phyloP scores from a whole-genome alignment of 108 stramenopile species.

The Hondaea fermentalgiana region DNA sequence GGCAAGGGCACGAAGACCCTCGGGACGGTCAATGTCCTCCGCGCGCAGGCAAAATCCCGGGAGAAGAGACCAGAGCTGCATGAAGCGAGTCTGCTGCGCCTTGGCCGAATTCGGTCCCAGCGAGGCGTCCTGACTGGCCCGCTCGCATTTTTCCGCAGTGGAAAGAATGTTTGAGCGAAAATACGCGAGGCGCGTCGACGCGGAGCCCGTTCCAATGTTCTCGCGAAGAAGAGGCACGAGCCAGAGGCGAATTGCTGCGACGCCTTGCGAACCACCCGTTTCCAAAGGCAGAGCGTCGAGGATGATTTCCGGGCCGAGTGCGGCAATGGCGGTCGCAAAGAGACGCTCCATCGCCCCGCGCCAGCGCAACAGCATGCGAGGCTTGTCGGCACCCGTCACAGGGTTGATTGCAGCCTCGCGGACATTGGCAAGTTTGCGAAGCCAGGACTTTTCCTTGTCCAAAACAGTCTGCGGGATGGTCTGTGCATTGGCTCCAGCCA shows the following conservation, averaged over 20 bases:
- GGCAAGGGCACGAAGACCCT: neutral
- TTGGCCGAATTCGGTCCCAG: neutral
- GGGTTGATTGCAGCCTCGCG: neutral
- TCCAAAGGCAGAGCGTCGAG: neutral
- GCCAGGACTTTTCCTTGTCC: neutral
- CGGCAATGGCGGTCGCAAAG: neutral
- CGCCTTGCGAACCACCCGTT: neutral
- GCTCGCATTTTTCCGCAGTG: neutral
- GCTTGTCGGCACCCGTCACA: neutral
- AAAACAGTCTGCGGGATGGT: neutral
- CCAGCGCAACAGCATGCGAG: neutral
- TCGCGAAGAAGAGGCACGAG: neutral
- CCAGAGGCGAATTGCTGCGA: neutral
- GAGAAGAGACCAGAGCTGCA: slow-evolving; percentile 4
- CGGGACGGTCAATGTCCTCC: neutral
- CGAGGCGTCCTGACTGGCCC: neutral
- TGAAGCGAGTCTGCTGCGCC: neutral
- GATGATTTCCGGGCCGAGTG: neutral
- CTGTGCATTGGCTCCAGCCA: neutral
- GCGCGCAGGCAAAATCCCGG: neutral
- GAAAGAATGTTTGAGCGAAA: neutral
- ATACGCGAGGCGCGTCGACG: neutral
- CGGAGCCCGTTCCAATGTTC: neutral
- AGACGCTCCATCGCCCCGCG: neutral
- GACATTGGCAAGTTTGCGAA: neutral